Evolutionary conservation across 768 basidiomycete genomes (phyloP).

Genomic region (Ramaria rubella): DNA sequence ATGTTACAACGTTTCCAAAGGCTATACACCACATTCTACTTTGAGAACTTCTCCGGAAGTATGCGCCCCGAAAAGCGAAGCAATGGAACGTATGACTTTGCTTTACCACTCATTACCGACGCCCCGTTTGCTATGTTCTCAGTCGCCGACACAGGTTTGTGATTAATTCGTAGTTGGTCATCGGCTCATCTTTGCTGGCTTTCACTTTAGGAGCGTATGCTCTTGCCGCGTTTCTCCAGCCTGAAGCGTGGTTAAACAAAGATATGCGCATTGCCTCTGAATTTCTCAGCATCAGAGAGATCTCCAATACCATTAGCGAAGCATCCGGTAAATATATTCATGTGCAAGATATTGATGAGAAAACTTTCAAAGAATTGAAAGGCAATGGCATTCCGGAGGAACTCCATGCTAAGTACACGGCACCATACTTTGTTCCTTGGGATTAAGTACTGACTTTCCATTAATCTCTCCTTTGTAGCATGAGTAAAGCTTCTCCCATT

Average conservation of each 20-base stretch:
- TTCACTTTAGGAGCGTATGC: neutral
- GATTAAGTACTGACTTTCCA: neutral
- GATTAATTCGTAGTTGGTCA: neutral
- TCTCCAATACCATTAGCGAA: neutral
- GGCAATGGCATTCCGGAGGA: neutral
- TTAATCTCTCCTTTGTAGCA: neutral
- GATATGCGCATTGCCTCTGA: neutral
- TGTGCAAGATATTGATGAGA: neutral
- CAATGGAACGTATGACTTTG: neutral
- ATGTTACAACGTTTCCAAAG: neutral
- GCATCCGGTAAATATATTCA: neutral
- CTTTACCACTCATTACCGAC: neutral
- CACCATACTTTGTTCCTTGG: too few species aligned
- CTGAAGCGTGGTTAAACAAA: neutral
- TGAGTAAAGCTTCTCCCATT: neutral
- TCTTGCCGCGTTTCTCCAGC: constrained; percentile 1
- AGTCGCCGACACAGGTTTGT: neutral
- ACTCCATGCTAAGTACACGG: neutral
- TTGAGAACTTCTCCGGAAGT: constrained; percentile 6
- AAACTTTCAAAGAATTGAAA: neutral
- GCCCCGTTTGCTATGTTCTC: neutral
- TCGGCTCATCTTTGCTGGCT: neutral
- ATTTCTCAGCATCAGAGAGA: neutral
- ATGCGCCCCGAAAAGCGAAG: neutral
- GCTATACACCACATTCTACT: constrained; percentile 13